Conservation (phyloP, 345 rosid species). For the Populus alba region DNA sequence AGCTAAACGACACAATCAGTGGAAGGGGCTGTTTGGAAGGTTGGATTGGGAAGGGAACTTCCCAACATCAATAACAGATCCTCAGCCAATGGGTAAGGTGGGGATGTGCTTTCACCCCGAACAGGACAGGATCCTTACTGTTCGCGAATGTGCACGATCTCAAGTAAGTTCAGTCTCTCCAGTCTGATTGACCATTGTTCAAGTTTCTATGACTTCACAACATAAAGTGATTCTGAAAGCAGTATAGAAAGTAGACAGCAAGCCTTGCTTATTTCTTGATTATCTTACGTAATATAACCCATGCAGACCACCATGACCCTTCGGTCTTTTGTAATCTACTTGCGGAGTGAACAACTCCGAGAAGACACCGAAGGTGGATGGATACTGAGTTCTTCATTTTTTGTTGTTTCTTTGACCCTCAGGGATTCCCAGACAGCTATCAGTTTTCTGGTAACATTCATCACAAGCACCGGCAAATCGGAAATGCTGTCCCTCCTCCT, state of each 20-base stretch:
- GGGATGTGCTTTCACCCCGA: conserved; percentile 95
- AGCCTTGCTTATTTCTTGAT: neutral
- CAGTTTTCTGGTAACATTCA: conserved; percentile 55
- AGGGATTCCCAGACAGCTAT: conserved; percentile 89
- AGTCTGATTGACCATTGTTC: neutral
- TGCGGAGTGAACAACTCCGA: no score
- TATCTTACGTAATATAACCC: neutral
- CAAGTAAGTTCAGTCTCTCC: conserved; percentile 44
- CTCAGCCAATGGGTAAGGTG: conserved; percentile 95
- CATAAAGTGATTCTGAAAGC: neutral
- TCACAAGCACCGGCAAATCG: conserved; percentile 78
- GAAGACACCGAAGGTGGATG: neutral
- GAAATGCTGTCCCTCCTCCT: conserved; percentile 93
- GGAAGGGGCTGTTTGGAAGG: conserved; percentile 91
- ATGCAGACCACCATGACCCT: neutral
- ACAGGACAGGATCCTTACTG: conserved; percentile 76
- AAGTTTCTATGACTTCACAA: neutral
- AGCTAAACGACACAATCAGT: conserved; percentile 67
- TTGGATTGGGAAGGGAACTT: conserved; percentile 93
- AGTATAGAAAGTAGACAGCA: neutral
- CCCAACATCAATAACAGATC: conserved; percentile 83
- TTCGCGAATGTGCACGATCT: conserved; percentile 89
- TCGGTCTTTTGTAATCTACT: no score
- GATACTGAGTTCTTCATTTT: neutral
- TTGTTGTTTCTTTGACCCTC: conserved; percentile 1